Base-by-base conservation (phyloP, 1,284 basidiomycete genomes). In the Cutaneotrichosporon daszewskae region DNA sequence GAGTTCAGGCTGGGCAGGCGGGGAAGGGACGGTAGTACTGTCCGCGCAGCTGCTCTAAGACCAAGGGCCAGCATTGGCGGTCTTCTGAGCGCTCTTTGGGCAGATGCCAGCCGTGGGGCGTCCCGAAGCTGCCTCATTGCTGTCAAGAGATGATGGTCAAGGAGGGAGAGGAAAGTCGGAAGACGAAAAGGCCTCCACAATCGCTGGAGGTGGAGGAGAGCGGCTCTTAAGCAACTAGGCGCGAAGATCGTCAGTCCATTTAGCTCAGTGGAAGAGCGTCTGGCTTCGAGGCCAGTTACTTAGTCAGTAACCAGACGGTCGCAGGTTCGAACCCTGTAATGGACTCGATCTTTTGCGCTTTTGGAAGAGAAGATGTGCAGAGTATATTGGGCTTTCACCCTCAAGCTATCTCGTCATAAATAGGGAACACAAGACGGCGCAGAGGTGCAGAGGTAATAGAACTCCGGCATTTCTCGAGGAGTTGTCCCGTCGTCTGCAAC, bases 311-410 rank as follows among this genome's bases (percentile, higher is more conserved):
- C 18, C 40, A 22, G 33, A 34, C 19, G 41, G 41, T 37, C 41
- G 41, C 41, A 43, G 41, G 41, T 43, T 43, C 41, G 41, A 43
- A 13, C 34, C 41, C 41, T 43, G 41, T 36, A 29, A 34, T 34
- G 33, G 28, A 28, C 33, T 35, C 5, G n/a, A 35, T 22, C 34
- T 32, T 23, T 32, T 37, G 16, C 12, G 10, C 32, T 43, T 36
- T 34, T 33, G 32, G 26, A 18, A 17, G n/a, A n/a, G n/a, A n/a
- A n/a, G n/a, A n/a, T n/a, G n/a, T n/a, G n/a, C n/a, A n/a, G n/a
- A n/a, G n/a, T n/a, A n/a, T n/a, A n/a, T n/a, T n/a, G n/a, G n/a
- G n/a, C n/a, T n/a, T n/a, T n/a, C n/a, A n/a, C n/a, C n/a, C n/a
- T n/a, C n/a, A n/a, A n/a, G n/a, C n/a, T n/a, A n/a, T n/a, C n/a